Evolutionary conservation across 2,329 filamentous ascomycete species (phyloP).

Genomic region (Ophiostoma pallidulum): DNA sequence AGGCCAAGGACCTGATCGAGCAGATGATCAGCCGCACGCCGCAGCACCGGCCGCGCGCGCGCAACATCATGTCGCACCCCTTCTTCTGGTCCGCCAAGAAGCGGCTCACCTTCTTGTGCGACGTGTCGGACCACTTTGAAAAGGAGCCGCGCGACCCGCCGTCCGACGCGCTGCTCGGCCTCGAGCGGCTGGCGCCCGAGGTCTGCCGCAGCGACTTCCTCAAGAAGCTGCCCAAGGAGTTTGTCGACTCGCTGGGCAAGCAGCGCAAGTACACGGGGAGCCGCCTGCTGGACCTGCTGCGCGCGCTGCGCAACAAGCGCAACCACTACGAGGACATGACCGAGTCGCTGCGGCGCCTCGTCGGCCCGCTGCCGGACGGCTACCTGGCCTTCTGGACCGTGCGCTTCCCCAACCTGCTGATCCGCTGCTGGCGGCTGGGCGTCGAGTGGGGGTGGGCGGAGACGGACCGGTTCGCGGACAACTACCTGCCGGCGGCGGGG

Average conservation of each 20-base stretch:
- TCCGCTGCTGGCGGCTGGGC: slow-evolving; percentile 69
- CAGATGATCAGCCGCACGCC: slow-evolving; percentile 60
- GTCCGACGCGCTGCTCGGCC: slow-evolving; percentile 52
- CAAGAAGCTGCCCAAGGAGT: slow-evolving; percentile 62
- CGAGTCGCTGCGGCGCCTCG: slow-evolving; percentile 57
- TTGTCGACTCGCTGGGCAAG: slow-evolving; percentile 83
- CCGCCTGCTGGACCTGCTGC: slow-evolving; percentile 73
- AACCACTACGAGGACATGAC: slow-evolving; percentile 98
- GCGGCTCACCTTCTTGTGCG: slow-evolving; percentile 83
- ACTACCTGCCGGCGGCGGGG: slow-evolving; percentile 46
- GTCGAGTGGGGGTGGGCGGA: slow-evolving; percentile 54
- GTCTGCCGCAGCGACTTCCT: slow-evolving; percentile 69
- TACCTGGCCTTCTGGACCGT: slow-evolving; percentile 79
- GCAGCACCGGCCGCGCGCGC: slow-evolving; percentile 56
- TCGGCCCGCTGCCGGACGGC: slow-evolving; percentile 67
- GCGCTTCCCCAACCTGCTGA: slow-evolving; percentile 67
- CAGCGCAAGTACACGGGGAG: slow-evolving; percentile 89
- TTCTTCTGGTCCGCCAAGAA: slow-evolving; percentile 96
- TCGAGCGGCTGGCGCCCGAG: slow-evolving; percentile 43
- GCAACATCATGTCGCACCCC: slow-evolving; percentile 78
- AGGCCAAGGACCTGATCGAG: slow-evolving; percentile 77
- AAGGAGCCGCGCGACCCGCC: slow-evolving; percentile 80
- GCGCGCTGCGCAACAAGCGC: slow-evolving; percentile 88
- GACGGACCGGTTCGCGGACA: slow-evolving; percentile 60
- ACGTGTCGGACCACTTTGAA: slow-evolving; percentile 94